Evolutionary conservation across 2,329 filamentous ascomycete species (phyloP), one percentile per base, ranked within the genome.

Genomic region (Aspergillus caelatus): DNA sequence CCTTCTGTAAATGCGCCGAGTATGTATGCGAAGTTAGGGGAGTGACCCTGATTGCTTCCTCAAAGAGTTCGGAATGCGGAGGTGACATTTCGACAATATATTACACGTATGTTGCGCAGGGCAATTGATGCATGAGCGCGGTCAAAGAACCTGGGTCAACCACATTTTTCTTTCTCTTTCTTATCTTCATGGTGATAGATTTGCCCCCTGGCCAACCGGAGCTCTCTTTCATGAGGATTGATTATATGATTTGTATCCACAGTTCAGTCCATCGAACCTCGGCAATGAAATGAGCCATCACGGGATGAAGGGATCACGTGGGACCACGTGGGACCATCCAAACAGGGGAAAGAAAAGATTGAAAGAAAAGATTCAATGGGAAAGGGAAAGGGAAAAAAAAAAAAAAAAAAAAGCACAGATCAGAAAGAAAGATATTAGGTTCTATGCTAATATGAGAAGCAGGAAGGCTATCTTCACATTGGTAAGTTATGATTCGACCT

Each of bases 1-100:
- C 48, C 39, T 28, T n/a, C 5, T 56, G 28, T 32, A 61, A 21
- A 36, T 61, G 39, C 7, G 59, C 59, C 19, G 59, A 43, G 16
- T 61, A 61, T 1, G 39, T 50, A 32, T 41, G 50, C 3, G 59
- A 28, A 5, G 34, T 34, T 41, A 30, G 9, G 4, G 19, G 11
- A 2, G 21, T 36, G 3, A 61, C 28, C 4, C 50, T 21, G 28
- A 61, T 61, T 14, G 59, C 59, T 11, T 48, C 28, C 26, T 61
- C 59, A 39, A 61, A 61, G 11, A 48, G 2, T 48, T 23, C 21
- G 0, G 45, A 26, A 26, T 48, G 45, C 5, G 45, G 12, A 26
- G 23, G 23, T 9, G 45, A 28, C 45, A 48, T 48, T 48, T 28
- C 23, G 4, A 1, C 7, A 8, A 16, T 14, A 16, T 14, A 12